Evolutionary conservation across 1,139 yeast genomes (phyloP), one percentile per base, ranked within the genome.

Genomic region (Eremothecium cymbalariae): DNA sequence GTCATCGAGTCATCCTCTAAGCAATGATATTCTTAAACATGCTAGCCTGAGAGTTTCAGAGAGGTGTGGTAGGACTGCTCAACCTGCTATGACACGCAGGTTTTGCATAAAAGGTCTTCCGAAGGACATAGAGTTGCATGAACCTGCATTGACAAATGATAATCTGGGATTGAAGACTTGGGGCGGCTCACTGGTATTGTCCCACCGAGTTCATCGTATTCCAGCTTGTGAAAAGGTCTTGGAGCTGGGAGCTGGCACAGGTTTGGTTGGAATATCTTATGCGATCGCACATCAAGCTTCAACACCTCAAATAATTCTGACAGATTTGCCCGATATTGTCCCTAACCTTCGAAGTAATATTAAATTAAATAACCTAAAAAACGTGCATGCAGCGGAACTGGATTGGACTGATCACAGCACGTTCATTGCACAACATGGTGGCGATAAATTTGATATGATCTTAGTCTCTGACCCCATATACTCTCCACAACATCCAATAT

Each of bases 181-280:
- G 98, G 98, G 97, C 0, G 81, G 96, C 0, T 76, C 96, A 0
- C 62, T 83, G 20, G 68, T 84, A 2, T 61, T 90, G 14, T 70
- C 93, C 1, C 70, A 74, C 34, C 59, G 78, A 19, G 41, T 45
- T 12, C 47, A 44, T 13, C 36, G 45, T 15, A 30, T 34, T 11
- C 23, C 23, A 11, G 13, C 27, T 4, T 27, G 37, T 7, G 13
- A 22, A 25, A 40, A 29, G 64, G 64, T 84, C 0, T 58, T 90
- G 9, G 98, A 90, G 51, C 63, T 90, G 16, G 98, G 98, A 0
- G 69, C 97, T 0, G 98, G 98, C 0, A 90, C 98, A 0, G 98
- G 98, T 0, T 62, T 90, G 15, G 82, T 80, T 1, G 96, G 97
- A 0, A 78, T 90, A 28, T 64, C 75, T 0, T 68, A 81, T 38